phyloP scores from a whole-genome alignment of 202 grass and related monocot genomes.

The Digitaria exilis region DNA sequence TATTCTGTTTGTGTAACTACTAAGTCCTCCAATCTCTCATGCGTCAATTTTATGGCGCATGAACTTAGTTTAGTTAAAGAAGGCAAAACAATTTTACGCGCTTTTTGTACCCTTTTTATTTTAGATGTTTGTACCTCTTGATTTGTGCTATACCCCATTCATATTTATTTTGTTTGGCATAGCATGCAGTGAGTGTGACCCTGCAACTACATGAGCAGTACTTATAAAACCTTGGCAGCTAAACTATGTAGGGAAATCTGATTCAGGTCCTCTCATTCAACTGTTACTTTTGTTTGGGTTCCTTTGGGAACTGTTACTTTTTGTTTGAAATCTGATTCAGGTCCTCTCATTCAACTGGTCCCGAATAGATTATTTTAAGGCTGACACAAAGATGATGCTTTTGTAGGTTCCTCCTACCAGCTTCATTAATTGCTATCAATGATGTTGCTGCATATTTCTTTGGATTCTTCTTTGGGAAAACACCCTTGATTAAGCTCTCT shows the following conservation, averaged over 20 bases:
- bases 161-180: conserved; percentile 13
- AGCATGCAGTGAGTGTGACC: not conserved
- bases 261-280: too few relatives aligned
- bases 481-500: conserved; percentile 87
- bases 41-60: not conserved
- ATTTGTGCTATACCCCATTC: not conserved
- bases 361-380: conserved; percentile 22
- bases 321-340: conserved; percentile 2
- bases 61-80: not conserved
- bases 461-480: conserved; percentile 95
- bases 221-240: not conserved
- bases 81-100: not conserved
- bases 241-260: not conserved
- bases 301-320: not conserved
- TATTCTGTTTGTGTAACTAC: conserved; percentile 1
- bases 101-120: not conserved
- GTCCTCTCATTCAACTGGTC: too few relatives aligned
- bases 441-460: conserved; percentile 95
- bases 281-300: too few relatives aligned
- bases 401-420: conserved; percentile 84
- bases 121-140: not conserved
- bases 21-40: not conserved
- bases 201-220: conserved; percentile 1
- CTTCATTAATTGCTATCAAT: conserved; percentile 88
- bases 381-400: conserved; percentile 29